Evolutionary conservation across 169 alveolate genomes (phyloP).

Genomic region (Plasmodium coatneyi): DNA sequence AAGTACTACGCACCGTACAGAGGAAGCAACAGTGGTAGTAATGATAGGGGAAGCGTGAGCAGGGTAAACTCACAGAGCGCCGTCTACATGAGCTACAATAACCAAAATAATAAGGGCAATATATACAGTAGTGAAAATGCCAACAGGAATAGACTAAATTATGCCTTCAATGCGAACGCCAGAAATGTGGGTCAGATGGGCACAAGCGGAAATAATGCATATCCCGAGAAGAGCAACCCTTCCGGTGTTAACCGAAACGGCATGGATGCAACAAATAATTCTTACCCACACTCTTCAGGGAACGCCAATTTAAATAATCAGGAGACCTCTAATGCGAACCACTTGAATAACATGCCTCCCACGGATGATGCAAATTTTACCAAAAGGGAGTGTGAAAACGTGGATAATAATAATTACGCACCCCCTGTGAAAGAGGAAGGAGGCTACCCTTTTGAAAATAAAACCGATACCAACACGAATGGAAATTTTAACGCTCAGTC

Average conservation of each 20-base stretch:
- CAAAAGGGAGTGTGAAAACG: constrained; percentile 37
- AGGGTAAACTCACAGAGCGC: neutral
- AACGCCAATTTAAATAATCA: constrained; percentile 4
- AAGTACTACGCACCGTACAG: neutral
- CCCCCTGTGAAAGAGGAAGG: neutral
- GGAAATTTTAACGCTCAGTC: constrained; percentile 28
- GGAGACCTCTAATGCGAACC: neutral
- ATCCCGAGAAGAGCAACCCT: neutral
- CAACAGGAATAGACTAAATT: constrained; percentile 3
- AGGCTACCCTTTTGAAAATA: neutral
- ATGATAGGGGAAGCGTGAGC: neutral
- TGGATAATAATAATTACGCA: constrained; percentile 13
- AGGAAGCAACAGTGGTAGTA: neutral
- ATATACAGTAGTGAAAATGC: neutral
- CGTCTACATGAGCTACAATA: neutral
- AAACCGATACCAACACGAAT: neutral
- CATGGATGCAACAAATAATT: neutral
- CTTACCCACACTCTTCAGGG: neutral
- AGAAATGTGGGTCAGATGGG: neutral
- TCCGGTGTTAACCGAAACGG: neutral
- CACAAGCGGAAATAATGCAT: neutral
- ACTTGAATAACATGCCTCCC: neutral
- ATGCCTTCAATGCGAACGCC: neutral
- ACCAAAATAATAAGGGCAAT: neutral
- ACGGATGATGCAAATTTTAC: constrained; percentile 20